Evolutionary conservation across 2,329 filamentous ascomycete genomes (phyloP).

Genomic region (Colletotrichum sp.): DNA sequence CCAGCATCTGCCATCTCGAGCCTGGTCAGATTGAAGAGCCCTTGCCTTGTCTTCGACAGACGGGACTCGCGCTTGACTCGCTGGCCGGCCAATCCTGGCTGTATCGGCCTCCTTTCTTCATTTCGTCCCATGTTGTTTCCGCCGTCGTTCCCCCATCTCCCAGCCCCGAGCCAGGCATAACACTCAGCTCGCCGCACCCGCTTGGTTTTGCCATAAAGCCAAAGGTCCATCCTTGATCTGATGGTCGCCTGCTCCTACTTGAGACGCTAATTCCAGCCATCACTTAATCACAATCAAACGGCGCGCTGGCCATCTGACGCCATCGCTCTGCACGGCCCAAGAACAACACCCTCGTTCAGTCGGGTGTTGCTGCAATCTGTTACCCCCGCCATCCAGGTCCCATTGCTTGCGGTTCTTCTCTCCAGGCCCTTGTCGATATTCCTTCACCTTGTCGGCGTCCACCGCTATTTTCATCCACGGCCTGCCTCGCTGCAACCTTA

Average conservation of each 20-base stretch:
- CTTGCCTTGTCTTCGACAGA: neutral
- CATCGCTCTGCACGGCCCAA: conserved; percentile 13
- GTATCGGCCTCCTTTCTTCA: neutral
- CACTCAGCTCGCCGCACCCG: neutral
- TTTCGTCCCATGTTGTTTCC: neutral
- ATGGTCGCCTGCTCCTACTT: conserved; percentile 5
- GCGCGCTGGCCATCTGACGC: conserved; percentile 9
- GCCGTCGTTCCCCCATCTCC: neutral
- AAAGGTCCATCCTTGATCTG: conserved; percentile 16
- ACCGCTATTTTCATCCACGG: neutral
- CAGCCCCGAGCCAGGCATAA: neutral
- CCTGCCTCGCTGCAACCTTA: neutral
- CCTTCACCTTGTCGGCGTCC: neutral
- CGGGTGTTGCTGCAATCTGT: neutral
- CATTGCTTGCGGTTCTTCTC: neutral
- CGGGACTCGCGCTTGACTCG: conserved; percentile 5
- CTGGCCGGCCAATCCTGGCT: neutral
- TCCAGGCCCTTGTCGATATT: neutral
- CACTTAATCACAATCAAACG: conserved; percentile 3
- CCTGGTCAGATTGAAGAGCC: neutral
- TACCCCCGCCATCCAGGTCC: neutral
- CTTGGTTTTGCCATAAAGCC: neutral
- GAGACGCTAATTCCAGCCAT: conserved; percentile 12
- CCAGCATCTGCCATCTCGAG: neutral
- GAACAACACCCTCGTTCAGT: neutral